These are phyloP conservation scores for Coprinopsis sp. DNA, from an alignment of 768 basidiomycete species.

Conservation along the genomic window DNA sequence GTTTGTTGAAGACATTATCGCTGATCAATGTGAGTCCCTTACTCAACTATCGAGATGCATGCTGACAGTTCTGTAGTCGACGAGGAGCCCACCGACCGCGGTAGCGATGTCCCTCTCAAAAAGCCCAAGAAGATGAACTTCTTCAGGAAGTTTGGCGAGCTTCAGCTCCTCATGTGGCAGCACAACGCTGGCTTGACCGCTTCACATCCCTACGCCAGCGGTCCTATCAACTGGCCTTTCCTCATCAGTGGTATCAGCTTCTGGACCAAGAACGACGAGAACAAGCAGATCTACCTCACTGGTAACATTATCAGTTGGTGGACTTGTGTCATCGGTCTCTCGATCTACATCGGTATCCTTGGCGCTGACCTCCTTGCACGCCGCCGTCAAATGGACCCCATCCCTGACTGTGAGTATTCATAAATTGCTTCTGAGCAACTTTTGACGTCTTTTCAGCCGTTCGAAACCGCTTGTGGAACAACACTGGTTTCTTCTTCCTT, in stretches of 20 bases:
- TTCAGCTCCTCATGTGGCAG: conserved; percentile 93
- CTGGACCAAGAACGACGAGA: conserved; percentile 85
- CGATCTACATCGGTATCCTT: conserved; percentile 85
- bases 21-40: conserved; percentile 58
- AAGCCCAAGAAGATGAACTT: conserved; percentile 82
- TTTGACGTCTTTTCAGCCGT: conserved; percentile 50
- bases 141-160: conserved; percentile 90
- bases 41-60: background rate
- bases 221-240: conserved; percentile 99
- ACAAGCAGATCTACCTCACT: conserved; percentile 94
- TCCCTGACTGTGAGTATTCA: conserved; percentile 75
- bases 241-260: conserved; percentile 94
- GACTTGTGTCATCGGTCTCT: conserved; percentile 81
- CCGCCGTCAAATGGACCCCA: conserved; percentile 76
- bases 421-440: background rate
- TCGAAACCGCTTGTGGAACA: conserved; percentile 93
- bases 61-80: conserved; percentile 35
- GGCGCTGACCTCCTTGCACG: conserved; percentile 88
- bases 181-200: conserved; percentile 98
- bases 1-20: conserved; percentile 82
- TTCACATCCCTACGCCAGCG: conserved; percentile 94
- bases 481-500: conserved; percentile 90
- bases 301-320: conserved; percentile 96
- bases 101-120: conserved; percentile 48
- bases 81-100: conserved; percentile 53